phyloP scores from a whole-genome alignment of 805 yeast genomes.

The Zygosaccharomyces lentus region DNA sequence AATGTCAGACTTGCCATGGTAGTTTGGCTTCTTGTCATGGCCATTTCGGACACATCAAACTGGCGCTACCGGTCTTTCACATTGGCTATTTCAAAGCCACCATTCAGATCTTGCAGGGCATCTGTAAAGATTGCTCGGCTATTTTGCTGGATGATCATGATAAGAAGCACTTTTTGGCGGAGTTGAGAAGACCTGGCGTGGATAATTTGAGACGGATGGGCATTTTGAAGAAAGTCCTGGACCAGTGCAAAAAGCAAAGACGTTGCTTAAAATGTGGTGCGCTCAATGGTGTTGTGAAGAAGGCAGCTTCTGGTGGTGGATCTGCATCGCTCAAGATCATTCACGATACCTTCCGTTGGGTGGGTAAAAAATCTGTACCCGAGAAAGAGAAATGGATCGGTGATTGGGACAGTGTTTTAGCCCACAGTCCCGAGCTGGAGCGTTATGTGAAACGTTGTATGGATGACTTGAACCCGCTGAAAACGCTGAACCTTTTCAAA shows the following conservation, averaged over 20 bases:
- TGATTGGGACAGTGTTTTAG: conserved; percentile 72
- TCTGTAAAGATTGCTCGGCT: conserved; percentile 86
- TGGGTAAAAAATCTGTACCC: conserved; percentile 81
- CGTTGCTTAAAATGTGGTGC: conserved; percentile 84
- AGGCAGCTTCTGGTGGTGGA: conserved; percentile 87
- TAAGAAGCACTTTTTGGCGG: conserved; percentile 65
- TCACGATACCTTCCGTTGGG: conserved; percentile 94
- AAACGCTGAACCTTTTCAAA: conserved; percentile 81
- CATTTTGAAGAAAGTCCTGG: conserved; percentile 72
- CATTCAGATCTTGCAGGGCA: conserved; percentile 79
- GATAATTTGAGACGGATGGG: conserved; percentile 93
- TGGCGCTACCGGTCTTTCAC: conserved; percentile 95
- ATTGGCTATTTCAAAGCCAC: conserved; percentile 94
- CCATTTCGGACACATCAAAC: conserved; percentile 91
- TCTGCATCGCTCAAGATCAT: conserved; percentile 92
- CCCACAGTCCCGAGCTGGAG: conserved; percentile 81
- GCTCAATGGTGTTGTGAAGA: conserved; percentile 93
- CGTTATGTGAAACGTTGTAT: conserved; percentile 78
- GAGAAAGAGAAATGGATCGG: conserved; percentile 86
- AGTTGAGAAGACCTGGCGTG: conserved; percentile 78
- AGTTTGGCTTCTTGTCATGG: conserved; percentile 94
- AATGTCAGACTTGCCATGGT: conserved; percentile 90
- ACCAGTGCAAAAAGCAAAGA: conserved; percentile 94
- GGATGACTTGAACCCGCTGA: conserved; percentile 92
- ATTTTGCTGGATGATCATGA: conserved; percentile 68